Conservation (phyloP, 2,329 filamentous ascomycete genomes). For the Cercospora beticola region DNA sequence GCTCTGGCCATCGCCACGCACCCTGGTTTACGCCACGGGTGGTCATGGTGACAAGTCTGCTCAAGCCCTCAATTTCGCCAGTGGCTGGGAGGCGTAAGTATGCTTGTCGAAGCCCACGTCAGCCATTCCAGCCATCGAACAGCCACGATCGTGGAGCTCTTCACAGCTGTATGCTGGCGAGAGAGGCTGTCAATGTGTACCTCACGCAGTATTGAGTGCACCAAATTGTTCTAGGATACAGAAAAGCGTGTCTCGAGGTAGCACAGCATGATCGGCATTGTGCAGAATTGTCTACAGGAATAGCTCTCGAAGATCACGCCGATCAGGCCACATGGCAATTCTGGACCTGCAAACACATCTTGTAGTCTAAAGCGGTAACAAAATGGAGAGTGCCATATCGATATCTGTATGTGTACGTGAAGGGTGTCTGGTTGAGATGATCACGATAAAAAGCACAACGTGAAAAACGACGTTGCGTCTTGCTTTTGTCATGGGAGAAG, state of each 20-base stretch:
- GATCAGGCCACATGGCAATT: slow-evolving; percentile 1
- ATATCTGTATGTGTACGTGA: not conserved
- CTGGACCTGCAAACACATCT: not conserved
- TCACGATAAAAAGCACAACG: not conserved
- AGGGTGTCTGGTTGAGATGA: not conserved
- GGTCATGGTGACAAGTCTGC: not conserved
- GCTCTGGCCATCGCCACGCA: not conserved
- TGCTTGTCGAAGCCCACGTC: not conserved
- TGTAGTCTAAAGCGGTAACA: not conserved
- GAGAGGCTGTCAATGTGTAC: not conserved
- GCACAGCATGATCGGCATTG: not conserved
- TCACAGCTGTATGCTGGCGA: not conserved
- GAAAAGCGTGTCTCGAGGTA: not conserved
- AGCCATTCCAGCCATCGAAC: not conserved
- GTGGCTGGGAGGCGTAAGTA: slow-evolving; percentile 1
- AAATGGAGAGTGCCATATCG: not conserved
- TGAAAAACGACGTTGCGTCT: not conserved
- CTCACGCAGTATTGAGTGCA: not conserved
- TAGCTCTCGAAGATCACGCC: slow-evolving; percentile 2
- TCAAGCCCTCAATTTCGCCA: not conserved
- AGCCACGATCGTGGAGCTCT: not conserved
- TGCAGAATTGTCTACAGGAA: not conserved
- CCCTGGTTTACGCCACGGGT: not conserved
- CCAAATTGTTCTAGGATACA: not conserved
- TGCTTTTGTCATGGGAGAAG: not conserved